A percentile compares a stretch with the other conserved stretches of the same genome.
Evolutionary conservation across 345 rosid species (phyloP).

Genomic region (Trapa bicornis): DNA sequence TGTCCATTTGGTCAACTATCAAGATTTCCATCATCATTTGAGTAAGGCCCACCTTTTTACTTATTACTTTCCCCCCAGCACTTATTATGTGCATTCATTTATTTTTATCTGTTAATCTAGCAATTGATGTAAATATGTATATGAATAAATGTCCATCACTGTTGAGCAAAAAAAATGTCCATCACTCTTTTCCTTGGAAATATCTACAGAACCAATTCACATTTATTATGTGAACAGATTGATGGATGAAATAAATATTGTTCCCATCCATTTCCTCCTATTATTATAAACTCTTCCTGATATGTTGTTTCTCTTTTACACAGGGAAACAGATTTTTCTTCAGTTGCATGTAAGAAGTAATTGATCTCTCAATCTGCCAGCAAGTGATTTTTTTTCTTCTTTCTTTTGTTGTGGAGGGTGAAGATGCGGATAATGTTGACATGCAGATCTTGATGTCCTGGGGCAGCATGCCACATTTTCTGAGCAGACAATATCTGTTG

Average conservation of each 20-base stretch:
- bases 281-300: neutral
- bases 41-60: conserved; percentile 34
- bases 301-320: conserved; percentile 3
- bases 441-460: conserved; percentile 71
- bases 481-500: conserved; percentile 60
- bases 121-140: neutral
- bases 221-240: neutral
- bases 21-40: conserved; percentile 39
- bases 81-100: too few relatives aligned
- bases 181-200: neutral
- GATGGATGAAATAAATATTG: neutral
- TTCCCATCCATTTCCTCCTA: neutral
- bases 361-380: conserved; percentile 9
- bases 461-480: conserved; percentile 59
- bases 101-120: neutral
- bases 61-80: neutral
- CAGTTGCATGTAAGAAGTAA: conserved; percentile 61
- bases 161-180: too few relatives aligned
- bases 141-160: too few relatives aligned
- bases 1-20: conserved; percentile 82
- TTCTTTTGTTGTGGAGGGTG: conserved; percentile 1
- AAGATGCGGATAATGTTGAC: conserved; percentile 9
- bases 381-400: neutral
- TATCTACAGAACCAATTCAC: neutral
- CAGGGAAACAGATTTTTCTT: conserved; percentile 78